A percentile compares a stretch with the other conserved stretches of the same genome.
Evolutionary conservation across 2,329 filamentous ascomycete genomes (phyloP).

Genomic region (Ophiostoma australiae): DNA sequence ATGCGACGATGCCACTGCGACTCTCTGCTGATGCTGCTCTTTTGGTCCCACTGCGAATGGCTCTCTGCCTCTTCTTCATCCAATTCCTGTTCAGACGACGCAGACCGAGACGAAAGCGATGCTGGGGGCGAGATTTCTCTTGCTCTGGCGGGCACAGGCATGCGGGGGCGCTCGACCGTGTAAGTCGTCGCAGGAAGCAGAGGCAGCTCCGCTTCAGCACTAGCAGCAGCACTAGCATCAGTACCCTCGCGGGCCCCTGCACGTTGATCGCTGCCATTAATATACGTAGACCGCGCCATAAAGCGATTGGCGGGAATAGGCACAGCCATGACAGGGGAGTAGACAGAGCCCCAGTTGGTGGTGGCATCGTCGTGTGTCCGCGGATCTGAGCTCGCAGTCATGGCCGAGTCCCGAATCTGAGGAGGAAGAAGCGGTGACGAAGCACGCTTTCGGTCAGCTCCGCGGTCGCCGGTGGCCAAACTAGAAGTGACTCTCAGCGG

Average conservation of each 20-base stretch:
- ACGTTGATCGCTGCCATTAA: constrained; percentile 27
- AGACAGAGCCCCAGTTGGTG: constrained; percentile 48
- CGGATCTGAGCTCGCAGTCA: constrained; percentile 36
- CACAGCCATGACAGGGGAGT: constrained; percentile 45
- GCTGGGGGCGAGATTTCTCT: not conserved
- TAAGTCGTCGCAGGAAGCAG: constrained; percentile 21
- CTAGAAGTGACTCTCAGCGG: constrained; percentile 26
- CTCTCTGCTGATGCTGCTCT: constrained; percentile 27
- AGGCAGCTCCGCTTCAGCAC: constrained; percentile 4
- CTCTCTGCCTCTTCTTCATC: not conserved
- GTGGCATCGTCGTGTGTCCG: constrained; percentile 39
- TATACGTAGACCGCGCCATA: constrained; percentile 41
- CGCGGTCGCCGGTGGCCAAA: constrained; percentile 27
- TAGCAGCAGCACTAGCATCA: not conserved
- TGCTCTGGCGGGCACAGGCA: constrained; percentile 4
- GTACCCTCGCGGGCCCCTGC: not conserved
- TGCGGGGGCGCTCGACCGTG: not conserved
- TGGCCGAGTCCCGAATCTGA: constrained; percentile 34
- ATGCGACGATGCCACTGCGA: constrained; percentile 52
- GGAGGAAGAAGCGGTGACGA: constrained; percentile 46
- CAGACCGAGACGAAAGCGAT: constrained; percentile 13
- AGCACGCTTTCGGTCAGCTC: constrained; percentile 36
- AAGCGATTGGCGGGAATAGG: constrained; percentile 41
- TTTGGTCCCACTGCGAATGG: constrained; percentile 8
- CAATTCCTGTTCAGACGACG: constrained; percentile 11